Percentiles rank a stretch among this genome's conserved stretches.
Evolutionary conservation across 2,329 filamentous ascomycete species (phyloP).

Genomic region (Hypoxylon sp.): DNA sequence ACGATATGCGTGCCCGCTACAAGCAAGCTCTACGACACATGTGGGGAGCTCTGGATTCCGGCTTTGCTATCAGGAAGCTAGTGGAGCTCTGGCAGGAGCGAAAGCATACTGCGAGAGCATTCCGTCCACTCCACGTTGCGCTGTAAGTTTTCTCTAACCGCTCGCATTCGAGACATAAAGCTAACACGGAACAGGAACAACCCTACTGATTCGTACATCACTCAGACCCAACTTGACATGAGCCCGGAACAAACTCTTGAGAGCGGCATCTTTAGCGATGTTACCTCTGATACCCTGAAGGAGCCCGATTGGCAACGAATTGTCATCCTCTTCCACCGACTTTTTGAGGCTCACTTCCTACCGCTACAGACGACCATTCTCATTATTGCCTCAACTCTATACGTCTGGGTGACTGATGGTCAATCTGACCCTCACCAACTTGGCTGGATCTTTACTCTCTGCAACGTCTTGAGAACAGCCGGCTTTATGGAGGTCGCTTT

Average conservation of each 20-base stretch:
- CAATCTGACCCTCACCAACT: conserved; percentile 66
- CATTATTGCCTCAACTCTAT: conserved; percentile 72
- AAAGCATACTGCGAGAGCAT: conserved; percentile 67
- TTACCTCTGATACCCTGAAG: conserved; percentile 64
- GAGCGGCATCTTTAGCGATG: conserved; percentile 68
- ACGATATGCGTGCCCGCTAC: conserved; percentile 75
- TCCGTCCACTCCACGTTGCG: conserved; percentile 68
- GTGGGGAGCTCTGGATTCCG: conserved; percentile 80
- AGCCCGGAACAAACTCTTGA: conserved; percentile 59
- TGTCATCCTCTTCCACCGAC: conserved; percentile 71
- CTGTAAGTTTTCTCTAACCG: conserved; percentile 51
- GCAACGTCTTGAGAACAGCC: conserved; percentile 69
- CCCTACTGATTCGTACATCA: conserved; percentile 62
- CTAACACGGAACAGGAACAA: conserved; percentile 56
- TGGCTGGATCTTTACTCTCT: conserved; percentile 70
- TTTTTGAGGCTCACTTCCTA: conserved; percentile 82
- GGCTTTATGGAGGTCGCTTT: conserved; percentile 73
- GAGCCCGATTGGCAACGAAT: conserved; percentile 68
- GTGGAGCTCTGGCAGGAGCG: conserved; percentile 70
- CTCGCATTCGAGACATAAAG: background rate
- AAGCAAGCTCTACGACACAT: conserved; percentile 80
- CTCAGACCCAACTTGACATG: conserved; percentile 59
- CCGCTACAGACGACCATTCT: conserved; percentile 76
- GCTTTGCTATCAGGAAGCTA: conserved; percentile 71
- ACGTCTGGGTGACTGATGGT: conserved; percentile 66